A percentile compares a stretch with the other conserved stretches of the same genome.
These are phyloP conservation scores for Cladosporium sp. DNA, from an alignment of 2,329 filamentous ascomycete genomes.

Conservation along the genomic window DNA sequence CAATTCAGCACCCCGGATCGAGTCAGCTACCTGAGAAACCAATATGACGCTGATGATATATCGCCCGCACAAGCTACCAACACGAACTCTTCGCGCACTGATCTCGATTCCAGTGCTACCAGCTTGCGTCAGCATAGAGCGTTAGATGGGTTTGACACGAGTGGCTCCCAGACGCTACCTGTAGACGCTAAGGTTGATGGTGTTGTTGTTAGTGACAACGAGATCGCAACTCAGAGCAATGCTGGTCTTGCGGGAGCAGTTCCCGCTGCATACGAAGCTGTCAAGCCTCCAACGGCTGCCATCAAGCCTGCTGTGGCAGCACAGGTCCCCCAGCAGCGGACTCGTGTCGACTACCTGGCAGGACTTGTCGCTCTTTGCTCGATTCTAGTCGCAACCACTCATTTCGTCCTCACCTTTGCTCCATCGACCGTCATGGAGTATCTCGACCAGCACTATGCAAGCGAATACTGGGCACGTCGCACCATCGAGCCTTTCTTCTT, in stretches of 20 bases:
- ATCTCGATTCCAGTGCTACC: background rate
- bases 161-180: background rate
- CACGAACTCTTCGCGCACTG: background rate
- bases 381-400: slow-evolving; percentile 48
- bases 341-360: slow-evolving; percentile 49
- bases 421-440: slow-evolving; percentile 42
- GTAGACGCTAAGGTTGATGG: background rate
- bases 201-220: background rate
- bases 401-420: slow-evolving; percentile 47
- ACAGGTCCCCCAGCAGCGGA: slow-evolving; percentile 22
- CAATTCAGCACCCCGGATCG: background rate
- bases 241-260: slow-evolving; percentile 16
- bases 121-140: background rate
- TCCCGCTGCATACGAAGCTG: slow-evolving; percentile 9
- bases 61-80: background rate
- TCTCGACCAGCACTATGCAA: slow-evolving; percentile 39
- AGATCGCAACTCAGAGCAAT: slow-evolving; percentile 2
- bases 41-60: background rate
- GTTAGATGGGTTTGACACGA: background rate
- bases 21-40: background rate
- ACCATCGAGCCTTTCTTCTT: slow-evolving; percentile 48
- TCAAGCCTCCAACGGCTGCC: slow-evolving; percentile 17
- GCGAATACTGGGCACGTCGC: slow-evolving; percentile 45
- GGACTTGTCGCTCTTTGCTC: slow-evolving; percentile 48
- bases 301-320: slow-evolving; percentile 20